Evolutionary conservation across 805 yeast genomes (phyloP).

Genomic region (Maudiozyma saulgeensis): DNA sequence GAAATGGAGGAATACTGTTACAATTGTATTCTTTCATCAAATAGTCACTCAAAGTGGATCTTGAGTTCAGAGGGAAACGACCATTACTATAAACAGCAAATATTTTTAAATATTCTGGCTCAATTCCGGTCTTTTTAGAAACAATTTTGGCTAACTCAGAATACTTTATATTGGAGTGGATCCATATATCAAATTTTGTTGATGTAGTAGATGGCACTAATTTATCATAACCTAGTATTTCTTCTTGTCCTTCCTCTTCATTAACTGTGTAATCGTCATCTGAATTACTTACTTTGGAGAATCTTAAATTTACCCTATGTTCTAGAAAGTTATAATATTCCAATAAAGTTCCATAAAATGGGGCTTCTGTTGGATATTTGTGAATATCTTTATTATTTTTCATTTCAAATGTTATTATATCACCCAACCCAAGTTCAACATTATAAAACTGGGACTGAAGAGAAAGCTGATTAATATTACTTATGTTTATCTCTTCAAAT

Average conservation of each 20-base stretch:
- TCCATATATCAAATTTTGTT: conserved; percentile 50
- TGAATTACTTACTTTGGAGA: conserved; percentile 24
- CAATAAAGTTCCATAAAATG: conserved; percentile 31
- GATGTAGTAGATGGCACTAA: conserved; percentile 4
- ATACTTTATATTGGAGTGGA: conserved; percentile 51
- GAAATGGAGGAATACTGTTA: conserved; percentile 38
- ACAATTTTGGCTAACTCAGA: conserved; percentile 52
- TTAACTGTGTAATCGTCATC: conserved; percentile 23
- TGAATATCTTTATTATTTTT: conserved; percentile 3
- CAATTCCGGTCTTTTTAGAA: conserved; percentile 43
- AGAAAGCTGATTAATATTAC: conserved; percentile 38
- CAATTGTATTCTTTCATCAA: conserved; percentile 31
- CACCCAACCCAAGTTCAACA: conserved; percentile 58
- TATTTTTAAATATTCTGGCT: conserved; percentile 55
- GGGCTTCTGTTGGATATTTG: conserved; percentile 12
- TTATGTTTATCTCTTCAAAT: conserved; percentile 55
- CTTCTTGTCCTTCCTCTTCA: background rate
- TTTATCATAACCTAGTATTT: background rate
- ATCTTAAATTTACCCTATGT: conserved; percentile 50
- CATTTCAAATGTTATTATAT: conserved; percentile 39
- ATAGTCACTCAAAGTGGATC: conserved; percentile 26
- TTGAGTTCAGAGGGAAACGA: conserved; percentile 37
- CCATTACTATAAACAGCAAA: conserved; percentile 56
- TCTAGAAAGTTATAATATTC: conserved; percentile 46
- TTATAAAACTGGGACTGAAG: conserved; percentile 36